Evolutionary conservation across 1,284 basidiomycete species (phyloP).

Genomic region (Neotropicomus parvogracilis): DNA sequence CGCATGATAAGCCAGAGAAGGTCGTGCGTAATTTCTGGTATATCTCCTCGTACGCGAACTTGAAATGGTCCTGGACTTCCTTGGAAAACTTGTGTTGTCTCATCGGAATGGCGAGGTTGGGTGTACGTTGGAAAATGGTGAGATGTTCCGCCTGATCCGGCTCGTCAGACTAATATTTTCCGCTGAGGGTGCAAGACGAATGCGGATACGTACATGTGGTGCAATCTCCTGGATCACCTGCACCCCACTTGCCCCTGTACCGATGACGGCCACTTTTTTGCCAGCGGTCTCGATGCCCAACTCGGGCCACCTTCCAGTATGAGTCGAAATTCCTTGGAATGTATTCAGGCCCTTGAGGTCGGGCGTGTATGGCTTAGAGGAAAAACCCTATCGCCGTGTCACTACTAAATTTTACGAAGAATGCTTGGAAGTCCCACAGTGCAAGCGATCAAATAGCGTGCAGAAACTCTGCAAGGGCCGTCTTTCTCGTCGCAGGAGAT

Average conservation of each 20-base stretch:
- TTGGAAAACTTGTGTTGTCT: slow-evolving; percentile 2
- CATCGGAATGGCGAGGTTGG: slow-evolving; percentile 14
- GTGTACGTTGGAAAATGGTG: slow-evolving; percentile 17
- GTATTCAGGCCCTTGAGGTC: slow-evolving; percentile 6
- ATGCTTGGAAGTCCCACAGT: not conserved
- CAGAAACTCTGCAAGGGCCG: slow-evolving; percentile 2
- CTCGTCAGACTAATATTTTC: no score
- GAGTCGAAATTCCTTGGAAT: slow-evolving; percentile 4
- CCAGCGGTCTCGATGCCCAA: slow-evolving; percentile 5
- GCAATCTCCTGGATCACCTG: slow-evolving; percentile 14
- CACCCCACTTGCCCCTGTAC: slow-evolving; percentile 14
- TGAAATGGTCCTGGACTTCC: slow-evolving; percentile 11
- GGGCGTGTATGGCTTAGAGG: slow-evolving; percentile 10
- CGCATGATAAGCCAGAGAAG: slow-evolving; percentile 1
- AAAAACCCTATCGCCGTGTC: slow-evolving; percentile 2
- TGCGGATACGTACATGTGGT: slow-evolving; percentile 7
- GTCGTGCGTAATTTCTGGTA: slow-evolving; percentile 10
- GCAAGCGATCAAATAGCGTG: slow-evolving; percentile 8
- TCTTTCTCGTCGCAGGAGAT: slow-evolving; percentile 6
- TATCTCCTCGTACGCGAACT: slow-evolving; percentile 8
- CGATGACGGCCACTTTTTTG: slow-evolving; percentile 14
- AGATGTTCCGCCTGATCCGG: slow-evolving; percentile 9
- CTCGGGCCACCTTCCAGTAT: slow-evolving; percentile 10
- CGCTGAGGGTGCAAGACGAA: no score
- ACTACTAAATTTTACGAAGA: not conserved